These are phyloP conservation scores for Immersiporthe knoxdaviesiana DNA, from an alignment of 2,329 filamentous ascomycete species.

Conservation along the genomic window DNA sequence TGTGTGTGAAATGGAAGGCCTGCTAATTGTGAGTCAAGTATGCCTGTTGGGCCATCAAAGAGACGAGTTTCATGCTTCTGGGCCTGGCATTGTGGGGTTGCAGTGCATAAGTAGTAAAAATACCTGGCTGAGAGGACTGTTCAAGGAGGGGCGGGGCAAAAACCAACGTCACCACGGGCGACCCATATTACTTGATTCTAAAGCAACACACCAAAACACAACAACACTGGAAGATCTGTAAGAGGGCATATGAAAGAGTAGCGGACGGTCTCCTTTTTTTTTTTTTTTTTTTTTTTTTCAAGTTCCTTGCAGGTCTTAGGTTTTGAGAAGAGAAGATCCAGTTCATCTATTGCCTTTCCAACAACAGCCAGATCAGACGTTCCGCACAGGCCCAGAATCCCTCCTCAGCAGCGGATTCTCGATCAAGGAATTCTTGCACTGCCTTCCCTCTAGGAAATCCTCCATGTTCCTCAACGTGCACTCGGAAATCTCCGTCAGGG, in stretches of 20 bases:
- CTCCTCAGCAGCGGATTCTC: conserved; percentile 14
- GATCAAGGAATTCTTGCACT: conserved; percentile 46
- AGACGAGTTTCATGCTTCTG: not conserved
- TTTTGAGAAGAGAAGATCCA: not conserved
- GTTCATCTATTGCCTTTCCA: not conserved
- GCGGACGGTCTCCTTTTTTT: too few species aligned
- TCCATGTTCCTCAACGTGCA: conserved; percentile 61
- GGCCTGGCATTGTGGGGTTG: not conserved
- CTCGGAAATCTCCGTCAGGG: conserved; percentile 64
- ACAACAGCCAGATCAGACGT: conserved; percentile 13
- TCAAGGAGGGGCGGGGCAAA: not conserved
- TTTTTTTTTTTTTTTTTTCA: too few species aligned
- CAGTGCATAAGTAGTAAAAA: not conserved
- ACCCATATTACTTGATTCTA: not conserved
- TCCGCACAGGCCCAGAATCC: conserved; percentile 22
- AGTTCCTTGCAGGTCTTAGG: not conserved
- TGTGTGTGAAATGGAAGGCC: too few species aligned
- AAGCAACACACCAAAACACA: not conserved
- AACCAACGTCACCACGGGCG: conserved; percentile 2
- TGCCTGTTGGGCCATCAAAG: not conserved
- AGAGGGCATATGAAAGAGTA: not conserved
- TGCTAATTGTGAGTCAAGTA: not conserved
- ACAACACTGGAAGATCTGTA: too few species aligned
- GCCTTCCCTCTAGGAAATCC: conserved; percentile 43
- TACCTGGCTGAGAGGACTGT: too few species aligned